These are phyloP conservation scores for Verticillium nubilum DNA, from an alignment of 2,329 filamentous ascomycete species.

Conservation along the genomic window DNA sequence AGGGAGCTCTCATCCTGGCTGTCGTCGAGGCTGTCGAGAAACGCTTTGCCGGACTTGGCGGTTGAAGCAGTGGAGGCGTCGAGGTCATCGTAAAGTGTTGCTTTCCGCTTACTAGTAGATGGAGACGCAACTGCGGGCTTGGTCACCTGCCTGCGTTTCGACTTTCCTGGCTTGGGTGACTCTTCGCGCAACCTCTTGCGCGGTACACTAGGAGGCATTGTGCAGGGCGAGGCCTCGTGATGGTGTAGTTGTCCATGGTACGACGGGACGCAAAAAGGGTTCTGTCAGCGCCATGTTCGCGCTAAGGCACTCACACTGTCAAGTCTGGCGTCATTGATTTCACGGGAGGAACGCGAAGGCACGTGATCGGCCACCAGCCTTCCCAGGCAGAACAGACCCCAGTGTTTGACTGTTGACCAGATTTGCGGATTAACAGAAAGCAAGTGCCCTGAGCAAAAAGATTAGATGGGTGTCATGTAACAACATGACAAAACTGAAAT, in stretches of 20 bases:
- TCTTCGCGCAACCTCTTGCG: conserved; percentile 56
- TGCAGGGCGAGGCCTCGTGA: not conserved
- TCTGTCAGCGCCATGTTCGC: not conserved
- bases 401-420: not conserved
- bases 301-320: not conserved
- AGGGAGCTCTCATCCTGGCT: conserved; percentile 42
- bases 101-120: conserved; percentile 35
- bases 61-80: conserved; percentile 44
- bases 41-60: conserved; percentile 33
- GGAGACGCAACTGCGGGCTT: conserved; percentile 4
- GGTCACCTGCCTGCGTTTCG: conserved; percentile 12
- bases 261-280: not conserved
- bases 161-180: conserved; percentile 16
- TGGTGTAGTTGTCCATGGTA: not conserved
- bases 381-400: not conserved
- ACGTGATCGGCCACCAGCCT: conserved; percentile 16
- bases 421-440: no score
- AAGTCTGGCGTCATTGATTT: conserved; percentile 19
- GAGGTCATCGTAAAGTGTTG: conserved; percentile 56
- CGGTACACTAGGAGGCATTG: conserved; percentile 64
- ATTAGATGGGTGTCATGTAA: no score
- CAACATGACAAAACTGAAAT: not conserved
- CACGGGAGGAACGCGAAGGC: conserved; percentile 19
- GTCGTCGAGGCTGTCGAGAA: conserved; percentile 37
- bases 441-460: no score